Evolutionary conservation across 2,329 filamentous ascomycete species (phyloP), one percentile per base, ranked within the genome.

Genomic region (Hypoxylon sp.): DNA sequence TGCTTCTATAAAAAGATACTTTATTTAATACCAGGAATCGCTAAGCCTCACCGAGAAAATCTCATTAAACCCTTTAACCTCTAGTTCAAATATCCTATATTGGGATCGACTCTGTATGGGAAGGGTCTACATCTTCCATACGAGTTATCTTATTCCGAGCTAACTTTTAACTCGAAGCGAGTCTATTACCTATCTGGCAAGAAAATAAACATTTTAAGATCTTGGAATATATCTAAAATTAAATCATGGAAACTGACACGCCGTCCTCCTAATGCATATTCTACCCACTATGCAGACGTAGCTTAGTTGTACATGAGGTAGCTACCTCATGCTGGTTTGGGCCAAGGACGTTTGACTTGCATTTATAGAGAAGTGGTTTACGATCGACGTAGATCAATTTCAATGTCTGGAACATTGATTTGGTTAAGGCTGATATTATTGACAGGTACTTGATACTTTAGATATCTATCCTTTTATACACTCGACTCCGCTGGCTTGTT

Each of bases 61-160:
- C 13, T 31, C 19, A 5, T 50, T 11, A n/a, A 53, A 53, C 1
- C 4, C 5, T 42, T 26, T 51, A 39, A 22, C 33, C 33, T 31
- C 13, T 31, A n/a, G 33, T 33, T 17, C 10, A 5, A 29, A 50
- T 39, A 3, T 58, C 10, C 2, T 46, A n/a, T 44, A 46, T 33
- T 48, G 42, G 17, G 44, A 57, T 48, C 22, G 44, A 31, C 19
- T 57, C 29, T 48, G 14, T 14, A 19, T 19, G 19, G 54, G 22
- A 48, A 3, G 37, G 26, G 19, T 55, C 52, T 29, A 26, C 24
- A 14, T 35, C 51, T 9, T 55, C 24, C 31, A 14, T 47, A 11
- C 26, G 11, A 14, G 17, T 57, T 31, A n/a, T 35, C 19, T 57
- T 35, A 31, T 26, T 46, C 26, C 37, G 46, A 56, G 13, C 26